These are phyloP conservation scores for Incumbomyces lentus DNA, from an alignment of 2,329 filamentous ascomycete species.

Conservation along the genomic window DNA sequence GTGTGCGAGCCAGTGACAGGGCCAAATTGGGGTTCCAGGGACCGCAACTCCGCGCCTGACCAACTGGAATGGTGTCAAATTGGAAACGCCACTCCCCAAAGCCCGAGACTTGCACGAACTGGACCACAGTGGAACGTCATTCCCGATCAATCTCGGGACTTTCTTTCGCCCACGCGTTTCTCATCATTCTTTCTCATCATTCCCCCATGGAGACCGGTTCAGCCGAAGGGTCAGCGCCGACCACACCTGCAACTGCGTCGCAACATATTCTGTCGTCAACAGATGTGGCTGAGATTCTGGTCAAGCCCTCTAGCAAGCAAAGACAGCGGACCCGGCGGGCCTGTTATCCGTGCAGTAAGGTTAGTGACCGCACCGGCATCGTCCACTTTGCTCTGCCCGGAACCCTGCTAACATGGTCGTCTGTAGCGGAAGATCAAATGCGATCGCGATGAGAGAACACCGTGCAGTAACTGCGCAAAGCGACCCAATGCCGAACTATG, in stretches of 20 bases:
- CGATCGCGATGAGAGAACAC: slow-evolving; percentile 8
- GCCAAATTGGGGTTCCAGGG: neutral
- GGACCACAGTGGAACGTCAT: neutral
- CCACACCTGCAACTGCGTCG: slow-evolving; percentile 2
- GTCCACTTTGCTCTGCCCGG: neutral
- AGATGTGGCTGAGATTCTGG: neutral
- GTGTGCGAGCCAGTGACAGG: neutral
- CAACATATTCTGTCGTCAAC: slow-evolving; percentile 2
- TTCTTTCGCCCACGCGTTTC: neutral
- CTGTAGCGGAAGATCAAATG: slow-evolving; percentile 8
- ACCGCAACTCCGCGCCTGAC: neutral
- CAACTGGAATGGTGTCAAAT: neutral
- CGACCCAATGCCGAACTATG: slow-evolving; percentile 9
- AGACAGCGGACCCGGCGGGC: slow-evolving; percentile 6
- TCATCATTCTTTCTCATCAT: neutral
- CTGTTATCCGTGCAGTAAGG: slow-evolving; percentile 10
- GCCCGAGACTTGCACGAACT: neutral
- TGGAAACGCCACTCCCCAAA: neutral
- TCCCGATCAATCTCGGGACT: slow-evolving; percentile 2
- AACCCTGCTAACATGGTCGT: neutral
- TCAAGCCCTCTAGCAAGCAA: slow-evolving; percentile 4
- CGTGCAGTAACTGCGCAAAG: slow-evolving; percentile 9
- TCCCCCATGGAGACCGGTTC: slow-evolving; percentile 3
- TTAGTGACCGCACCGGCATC: slow-evolving; percentile 5
- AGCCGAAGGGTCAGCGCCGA: slow-evolving; percentile 4